Evolutionary conservation across 1,284 basidiomycete genomes (phyloP).

Genomic region (Melampsora larici-populina): DNA sequence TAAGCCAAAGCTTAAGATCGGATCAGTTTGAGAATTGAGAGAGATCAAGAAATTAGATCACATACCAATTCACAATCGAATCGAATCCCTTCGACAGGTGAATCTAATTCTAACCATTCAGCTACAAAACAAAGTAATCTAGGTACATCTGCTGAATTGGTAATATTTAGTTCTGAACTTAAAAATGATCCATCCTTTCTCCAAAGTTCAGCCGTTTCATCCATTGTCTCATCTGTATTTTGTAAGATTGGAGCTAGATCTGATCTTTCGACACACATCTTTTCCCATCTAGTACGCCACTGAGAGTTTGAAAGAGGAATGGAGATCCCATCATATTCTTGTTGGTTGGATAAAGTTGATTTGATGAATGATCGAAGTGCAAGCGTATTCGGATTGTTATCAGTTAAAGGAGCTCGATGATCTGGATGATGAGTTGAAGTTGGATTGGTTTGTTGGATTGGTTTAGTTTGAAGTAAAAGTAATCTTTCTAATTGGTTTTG

Average conservation of each 20-base stretch:
- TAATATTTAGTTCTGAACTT: constrained; percentile 25
- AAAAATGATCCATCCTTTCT: constrained; percentile 49
- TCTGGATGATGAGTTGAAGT: not conserved
- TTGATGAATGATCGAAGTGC: not conserved
- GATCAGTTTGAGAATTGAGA: constrained; percentile 5
- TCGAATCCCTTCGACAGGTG: constrained; percentile 85
- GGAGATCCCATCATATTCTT: constrained; percentile 63
- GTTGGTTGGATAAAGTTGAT: constrained; percentile 39
- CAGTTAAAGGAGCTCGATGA: not conserved
- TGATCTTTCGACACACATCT: constrained; percentile 69
- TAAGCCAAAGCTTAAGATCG: constrained; percentile 51
- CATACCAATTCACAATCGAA: constrained; percentile 91
- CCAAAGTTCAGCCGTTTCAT: constrained; percentile 42
- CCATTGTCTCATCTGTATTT: constrained; percentile 44
- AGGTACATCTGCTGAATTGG: constrained; percentile 10
- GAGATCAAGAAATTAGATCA: constrained; percentile 10
- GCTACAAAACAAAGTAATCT: constrained; percentile 67
- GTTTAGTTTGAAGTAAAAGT: not conserved
- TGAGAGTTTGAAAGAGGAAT: constrained; percentile 79
- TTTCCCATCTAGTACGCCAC: constrained; percentile 84
- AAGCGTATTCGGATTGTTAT: not conserved
- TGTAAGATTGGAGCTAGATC: constrained; percentile 37
- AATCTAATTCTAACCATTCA: constrained; percentile 93
- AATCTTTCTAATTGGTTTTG: not conserved
- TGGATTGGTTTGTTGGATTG: not conserved